Conservation (phyloP, 208 protist genomes). For the Acanthamoeba quina region DNA sequence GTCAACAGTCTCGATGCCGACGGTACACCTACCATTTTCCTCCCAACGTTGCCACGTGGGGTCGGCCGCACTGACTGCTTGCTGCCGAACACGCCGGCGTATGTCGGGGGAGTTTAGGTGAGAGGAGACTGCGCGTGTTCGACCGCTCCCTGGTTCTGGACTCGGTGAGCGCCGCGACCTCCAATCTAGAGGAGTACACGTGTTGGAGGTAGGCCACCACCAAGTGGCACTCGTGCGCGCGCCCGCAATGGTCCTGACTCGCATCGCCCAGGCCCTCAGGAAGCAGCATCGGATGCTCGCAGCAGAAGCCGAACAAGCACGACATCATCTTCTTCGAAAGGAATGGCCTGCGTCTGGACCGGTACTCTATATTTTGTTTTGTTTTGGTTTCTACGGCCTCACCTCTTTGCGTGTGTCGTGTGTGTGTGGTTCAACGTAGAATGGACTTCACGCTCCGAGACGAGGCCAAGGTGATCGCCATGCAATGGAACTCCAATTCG, state of each 20-base stretch:
- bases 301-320: conserved; percentile 78
- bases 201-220: conserved; percentile 66
- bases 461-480: conserved; percentile 21
- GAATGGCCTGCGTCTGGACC: conserved; percentile 86
- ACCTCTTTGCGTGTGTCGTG: not conserved
- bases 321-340: conserved; percentile 87
- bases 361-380: conserved; percentile 69
- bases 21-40: not conserved
- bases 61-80: too few relatives aligned
- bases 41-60: not conserved
- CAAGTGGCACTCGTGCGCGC: too few relatives aligned
- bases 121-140: conserved; percentile 74
- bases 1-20: conserved; percentile 60
- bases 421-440: not conserved
- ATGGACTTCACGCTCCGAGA: conserved; percentile 67
- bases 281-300: conserved; percentile 76
- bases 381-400: not conserved
- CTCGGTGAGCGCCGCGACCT: conserved; percentile 69
- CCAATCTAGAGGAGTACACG: conserved; percentile 60
- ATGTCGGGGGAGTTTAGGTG: not conserved
- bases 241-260: too few relatives aligned
- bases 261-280: conserved; percentile 74
- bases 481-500: conserved; percentile 83
- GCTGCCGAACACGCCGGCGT: not conserved
- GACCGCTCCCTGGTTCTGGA: conserved; percentile 77